phyloP scores from a whole-genome alignment of 75 land plant species.

The Adiantum capillusveneris region DNA sequence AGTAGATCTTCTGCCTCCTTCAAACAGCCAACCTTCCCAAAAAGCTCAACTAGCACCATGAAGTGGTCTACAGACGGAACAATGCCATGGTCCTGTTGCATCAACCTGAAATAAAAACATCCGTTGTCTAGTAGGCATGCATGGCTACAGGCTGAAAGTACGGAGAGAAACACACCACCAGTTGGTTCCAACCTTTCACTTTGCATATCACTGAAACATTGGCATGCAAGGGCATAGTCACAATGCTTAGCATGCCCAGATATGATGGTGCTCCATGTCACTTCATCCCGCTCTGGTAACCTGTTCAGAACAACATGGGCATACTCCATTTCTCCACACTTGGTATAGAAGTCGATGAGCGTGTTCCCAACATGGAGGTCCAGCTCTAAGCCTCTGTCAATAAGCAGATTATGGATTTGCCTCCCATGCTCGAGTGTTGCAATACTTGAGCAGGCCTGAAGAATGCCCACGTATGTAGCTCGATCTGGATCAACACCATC shows the following conservation, averaged over 20 bases:
- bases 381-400: conserved; percentile 24
- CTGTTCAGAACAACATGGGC: conserved; percentile 29
- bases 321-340: conserved; percentile 23
- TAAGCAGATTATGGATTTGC: conserved; percentile 34
- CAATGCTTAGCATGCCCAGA: conserved; percentile 27
- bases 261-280: conserved; percentile 62
- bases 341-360: conserved; percentile 42
- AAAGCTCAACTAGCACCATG: conserved; percentile 22
- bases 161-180: conserved; percentile 10
- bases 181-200: conserved; percentile 9
- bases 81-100: conserved; percentile 14
- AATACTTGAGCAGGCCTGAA: conserved; percentile 25
- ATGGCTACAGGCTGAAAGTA: conserved; percentile 20
- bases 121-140: conserved; percentile 11
- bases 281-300: conserved; percentile 23
- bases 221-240: conserved; percentile 22
- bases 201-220: conserved; percentile 37
- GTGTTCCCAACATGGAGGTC: conserved; percentile 39
- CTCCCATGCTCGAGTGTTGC: conserved; percentile 21
- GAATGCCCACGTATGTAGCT: conserved; percentile 21
- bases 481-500: conserved; percentile 21
- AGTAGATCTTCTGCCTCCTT: conserved; percentile 11
- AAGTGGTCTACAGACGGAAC: conserved; percentile 16
- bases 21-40: conserved; percentile 18
- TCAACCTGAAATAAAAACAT: conserved; percentile 6